These are phyloP conservation scores for Penicillium lividum DNA, from an alignment of 495 filamentous ascomycete genomes.

Conservation along the genomic window DNA sequence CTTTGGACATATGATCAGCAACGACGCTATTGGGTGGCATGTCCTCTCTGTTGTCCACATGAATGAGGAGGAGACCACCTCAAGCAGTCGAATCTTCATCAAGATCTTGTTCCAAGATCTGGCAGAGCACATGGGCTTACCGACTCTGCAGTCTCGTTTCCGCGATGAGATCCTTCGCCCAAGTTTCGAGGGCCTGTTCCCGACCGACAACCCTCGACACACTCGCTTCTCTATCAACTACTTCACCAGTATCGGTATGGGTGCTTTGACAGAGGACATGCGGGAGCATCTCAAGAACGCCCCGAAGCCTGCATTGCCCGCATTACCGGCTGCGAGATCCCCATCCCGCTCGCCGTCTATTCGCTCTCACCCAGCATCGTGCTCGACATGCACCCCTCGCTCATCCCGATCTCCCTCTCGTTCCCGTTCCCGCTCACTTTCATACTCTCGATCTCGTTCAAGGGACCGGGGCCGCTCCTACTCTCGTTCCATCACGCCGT, in stretches of 20 bases:
- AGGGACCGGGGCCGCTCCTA: constrained; percentile 45
- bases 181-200: constrained; percentile 86
- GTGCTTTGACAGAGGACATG: constrained; percentile 92
- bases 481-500: constrained; percentile 39
- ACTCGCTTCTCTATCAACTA: constrained; percentile 98
- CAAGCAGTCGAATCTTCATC: constrained; percentile 93
- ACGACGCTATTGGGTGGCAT: constrained; percentile 91
- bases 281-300: constrained; percentile 83
- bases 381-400: constrained; percentile 41
- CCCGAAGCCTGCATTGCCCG: constrained; percentile 72
- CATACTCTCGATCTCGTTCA: constrained; percentile 42
- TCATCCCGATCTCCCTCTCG: constrained; percentile 45
- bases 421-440: constrained; percentile 41
- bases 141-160: constrained; percentile 71
- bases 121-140: constrained; percentile 79
- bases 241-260: constrained; percentile 97
- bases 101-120: constrained; percentile 97
- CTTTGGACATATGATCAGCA: constrained; percentile 86
- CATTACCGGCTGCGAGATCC: constrained; percentile 58
- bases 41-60: constrained; percentile 79
- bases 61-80: constrained; percentile 96
- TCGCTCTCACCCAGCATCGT: constrained; percentile 49
- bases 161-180: constrained; percentile 76
- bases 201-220: constrained; percentile 78
- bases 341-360: constrained; percentile 59